Base-by-base conservation (phyloP, 805 yeast genomes). In the Maudiozyma bulderi region DNA sequence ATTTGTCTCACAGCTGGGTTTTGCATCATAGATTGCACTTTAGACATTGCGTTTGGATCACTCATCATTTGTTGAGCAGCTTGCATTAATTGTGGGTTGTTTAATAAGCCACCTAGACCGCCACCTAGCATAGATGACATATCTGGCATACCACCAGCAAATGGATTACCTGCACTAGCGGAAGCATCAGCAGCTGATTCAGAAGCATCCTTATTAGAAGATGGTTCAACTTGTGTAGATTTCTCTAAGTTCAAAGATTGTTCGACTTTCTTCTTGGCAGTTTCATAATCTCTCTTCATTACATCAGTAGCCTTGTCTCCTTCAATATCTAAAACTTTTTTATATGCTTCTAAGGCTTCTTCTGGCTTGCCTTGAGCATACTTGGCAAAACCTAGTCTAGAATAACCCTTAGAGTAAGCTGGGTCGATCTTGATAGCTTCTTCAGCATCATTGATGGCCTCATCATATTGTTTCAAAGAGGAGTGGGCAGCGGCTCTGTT, bases 401-500 rank as follows among this genome's bases (percentile, higher is more conserved):
- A 86, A 75, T 89, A 93, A 9, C 95, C 96, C 73, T 91, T 90
- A 33, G 96, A 81, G 59, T 87, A 93, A 6, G 72, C 59, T 47
- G 96, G 84, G 62, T 91, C 89, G 47, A 82, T 71, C 52, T 78
- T 76, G 50, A 88, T 81, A 40, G 99, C 96, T 48, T 73, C 72
- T 59, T 84, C 76, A 31, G 98, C 96, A 66, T 93, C 99, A 43
- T 72, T 72, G 40, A 85, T 77, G 3, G 99, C 98, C 53, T 76
- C 71, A 13, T 79, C 84, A 62, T 86, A 90, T 52, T 88, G 73
- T 54, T 80, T 76, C 32, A 77, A 60, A 6, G 96, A 86, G 9
- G 95, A 85, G 68, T 86, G 81, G 3, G 98, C 98, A 41, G 99
- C 99, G 11, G 99, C 98, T 63, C 99, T 81, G 71, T 93, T 93